phyloP scores from a whole-genome alignment of 345 rosid genomes.

The Clarkia xantiana region DNA sequence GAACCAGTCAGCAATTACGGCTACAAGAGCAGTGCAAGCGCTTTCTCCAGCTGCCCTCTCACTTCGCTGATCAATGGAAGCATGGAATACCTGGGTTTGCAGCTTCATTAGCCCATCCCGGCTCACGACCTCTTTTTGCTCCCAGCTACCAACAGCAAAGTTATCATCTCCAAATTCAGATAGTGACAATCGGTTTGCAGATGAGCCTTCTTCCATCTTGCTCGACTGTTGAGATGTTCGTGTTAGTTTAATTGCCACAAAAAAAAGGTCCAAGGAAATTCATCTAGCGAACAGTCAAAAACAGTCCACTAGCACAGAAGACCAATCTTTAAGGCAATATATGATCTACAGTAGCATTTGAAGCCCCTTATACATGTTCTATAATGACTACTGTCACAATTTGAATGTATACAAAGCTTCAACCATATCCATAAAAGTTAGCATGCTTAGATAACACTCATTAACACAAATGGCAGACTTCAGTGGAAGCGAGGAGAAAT shows the following conservation, averaged over 20 bases:
- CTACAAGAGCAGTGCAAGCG: constrained; percentile 93
- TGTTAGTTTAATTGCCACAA: not conserved
- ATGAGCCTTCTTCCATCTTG: constrained; percentile 54
- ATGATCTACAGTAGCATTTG: too few relatives aligned
- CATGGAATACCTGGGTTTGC: constrained; percentile 56
- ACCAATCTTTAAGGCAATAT: too few relatives aligned
- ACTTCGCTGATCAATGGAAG: constrained; percentile 90
- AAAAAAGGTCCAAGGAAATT: not conserved
- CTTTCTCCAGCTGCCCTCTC: constrained; percentile 93
- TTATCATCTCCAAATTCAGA: constrained; percentile 89
- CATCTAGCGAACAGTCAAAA: not conserved
- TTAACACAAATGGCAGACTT: too few relatives aligned
- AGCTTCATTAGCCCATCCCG: constrained; percentile 92
- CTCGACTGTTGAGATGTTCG: constrained; percentile 37
- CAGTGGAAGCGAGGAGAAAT: too few relatives aligned
- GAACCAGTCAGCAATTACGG: constrained; percentile 90
- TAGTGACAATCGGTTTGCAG: constrained; percentile 45
- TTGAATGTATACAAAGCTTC: too few relatives aligned
- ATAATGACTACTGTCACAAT: too few relatives aligned
- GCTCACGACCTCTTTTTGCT: constrained; percentile 55
- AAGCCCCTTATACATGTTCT: too few relatives aligned
- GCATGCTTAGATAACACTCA: too few relatives aligned
- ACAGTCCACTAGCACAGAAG: too few relatives aligned
- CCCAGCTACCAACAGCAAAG: constrained; percentile 88
- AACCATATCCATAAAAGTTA: too few relatives aligned